phyloP scores from a whole-genome alignment of 306 rosid species.

The Acacia confusa region DNA sequence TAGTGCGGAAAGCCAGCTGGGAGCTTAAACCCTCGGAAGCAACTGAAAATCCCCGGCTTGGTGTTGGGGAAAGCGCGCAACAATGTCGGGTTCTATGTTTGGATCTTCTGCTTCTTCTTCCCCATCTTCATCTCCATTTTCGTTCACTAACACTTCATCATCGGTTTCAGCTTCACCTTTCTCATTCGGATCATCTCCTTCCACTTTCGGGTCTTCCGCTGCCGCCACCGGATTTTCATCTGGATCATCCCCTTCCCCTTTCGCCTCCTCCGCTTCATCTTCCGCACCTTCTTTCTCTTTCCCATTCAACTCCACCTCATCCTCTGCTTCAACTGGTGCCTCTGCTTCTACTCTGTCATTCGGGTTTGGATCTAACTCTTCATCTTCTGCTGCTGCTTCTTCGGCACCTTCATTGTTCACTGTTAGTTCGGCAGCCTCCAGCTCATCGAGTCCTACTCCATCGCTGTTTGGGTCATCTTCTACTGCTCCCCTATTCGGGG shows the following conservation, averaged over 20 bases:
- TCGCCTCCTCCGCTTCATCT: conserved; percentile 12
- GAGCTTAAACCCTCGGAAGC: not conserved
- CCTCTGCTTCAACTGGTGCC: conserved; percentile 26
- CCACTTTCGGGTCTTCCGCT: not conserved
- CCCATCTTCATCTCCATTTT: conserved; percentile 27
- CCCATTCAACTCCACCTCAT: conserved; percentile 10
- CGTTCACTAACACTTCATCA: conserved; percentile 28
- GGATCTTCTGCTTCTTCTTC: conserved; percentile 38
- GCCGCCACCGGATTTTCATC: conserved; percentile 18
- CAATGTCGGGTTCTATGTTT: not conserved
- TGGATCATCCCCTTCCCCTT: conserved; percentile 9
- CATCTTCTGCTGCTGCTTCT: conserved; percentile 22
- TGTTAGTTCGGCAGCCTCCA: conserved; percentile 6
- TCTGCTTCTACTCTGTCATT: conserved; percentile 5
- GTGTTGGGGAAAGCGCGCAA: not conserved
- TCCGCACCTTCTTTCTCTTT: conserved; percentile 33
- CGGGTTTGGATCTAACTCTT: conserved; percentile 33
- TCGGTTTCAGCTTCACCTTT: conserved; percentile 29
- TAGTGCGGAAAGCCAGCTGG: not conserved
- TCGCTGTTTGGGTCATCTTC: conserved; percentile 32
- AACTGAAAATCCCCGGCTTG: not conserved
- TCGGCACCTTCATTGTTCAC: conserved; percentile 34
- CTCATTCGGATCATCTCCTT: conserved; percentile 39
- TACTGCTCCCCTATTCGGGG: conserved; percentile 16
- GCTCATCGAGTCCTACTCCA: conserved; percentile 17